A percentile compares a stretch with the other conserved stretches of the same genome.
Conservation (phyloP, 2,329 filamentous ascomycete species). For the Exophiala phaeomuriformis region DNA sequence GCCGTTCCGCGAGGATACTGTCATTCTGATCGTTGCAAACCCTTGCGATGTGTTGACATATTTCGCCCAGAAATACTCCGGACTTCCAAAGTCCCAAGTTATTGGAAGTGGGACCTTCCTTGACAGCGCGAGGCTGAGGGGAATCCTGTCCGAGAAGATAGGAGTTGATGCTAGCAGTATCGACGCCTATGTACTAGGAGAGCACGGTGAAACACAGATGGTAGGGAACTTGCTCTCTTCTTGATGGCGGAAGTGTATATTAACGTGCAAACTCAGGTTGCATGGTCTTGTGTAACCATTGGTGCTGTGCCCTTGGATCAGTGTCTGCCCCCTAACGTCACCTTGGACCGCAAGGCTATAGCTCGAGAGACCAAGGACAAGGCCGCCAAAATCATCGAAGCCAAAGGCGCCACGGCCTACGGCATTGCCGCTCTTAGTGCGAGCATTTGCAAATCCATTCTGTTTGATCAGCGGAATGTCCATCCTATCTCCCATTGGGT, state of each 20-base stretch:
- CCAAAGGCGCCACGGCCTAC: slow-evolving; percentile 46
- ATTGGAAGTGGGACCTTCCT: slow-evolving; percentile 49
- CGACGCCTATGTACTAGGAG: slow-evolving; percentile 42
- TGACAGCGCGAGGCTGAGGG: slow-evolving; percentile 43
- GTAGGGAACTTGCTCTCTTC: slow-evolving; percentile 26
- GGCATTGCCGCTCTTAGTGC: slow-evolving; percentile 45
- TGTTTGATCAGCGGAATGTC: slow-evolving; percentile 44
- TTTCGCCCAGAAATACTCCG: slow-evolving; percentile 43
- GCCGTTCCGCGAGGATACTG: slow-evolving; percentile 42
- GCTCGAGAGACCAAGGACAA: slow-evolving; percentile 42
- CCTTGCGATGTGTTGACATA: slow-evolving; percentile 51
- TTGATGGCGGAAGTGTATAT: background rate
- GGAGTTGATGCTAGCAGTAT: slow-evolving; percentile 32
- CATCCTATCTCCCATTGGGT: slow-evolving; percentile 46
- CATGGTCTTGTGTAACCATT: slow-evolving; percentile 42
- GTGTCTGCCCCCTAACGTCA: slow-evolving; percentile 29
- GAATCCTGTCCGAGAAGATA: slow-evolving; percentile 19
- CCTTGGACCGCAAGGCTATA: slow-evolving; percentile 33
- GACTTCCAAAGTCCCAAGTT: slow-evolving; percentile 45
- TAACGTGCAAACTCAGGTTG: slow-evolving; percentile 28
- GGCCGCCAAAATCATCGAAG: slow-evolving; percentile 42
- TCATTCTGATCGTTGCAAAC: slow-evolving; percentile 49
- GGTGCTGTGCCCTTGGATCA: slow-evolving; percentile 37
- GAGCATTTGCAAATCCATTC: slow-evolving; percentile 45
- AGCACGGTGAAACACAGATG: slow-evolving; percentile 45